These are phyloP conservation scores for Neurospora sp. DNA, from an alignment of 2,329 filamentous ascomycete genomes.

Conservation along the genomic window DNA sequence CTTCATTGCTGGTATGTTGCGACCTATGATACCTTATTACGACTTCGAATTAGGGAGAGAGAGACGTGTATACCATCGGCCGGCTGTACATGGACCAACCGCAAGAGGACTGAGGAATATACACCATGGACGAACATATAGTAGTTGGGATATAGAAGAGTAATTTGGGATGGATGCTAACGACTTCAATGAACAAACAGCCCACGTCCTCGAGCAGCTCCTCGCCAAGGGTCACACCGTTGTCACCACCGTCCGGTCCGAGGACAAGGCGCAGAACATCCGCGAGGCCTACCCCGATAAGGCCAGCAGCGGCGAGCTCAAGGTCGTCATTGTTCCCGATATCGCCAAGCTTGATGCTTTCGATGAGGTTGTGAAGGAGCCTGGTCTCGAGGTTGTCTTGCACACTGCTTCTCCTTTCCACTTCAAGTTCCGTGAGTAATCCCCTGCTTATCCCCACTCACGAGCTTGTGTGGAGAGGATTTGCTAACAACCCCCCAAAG, in stretches of 20 bases:
- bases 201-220: slow-evolving; percentile 46
- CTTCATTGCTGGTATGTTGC: slow-evolving; percentile 38
- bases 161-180: background rate
- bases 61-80: background rate
- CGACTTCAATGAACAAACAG: slow-evolving; percentile 24
- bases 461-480: background rate
- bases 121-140: background rate
- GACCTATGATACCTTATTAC: too few species aligned
- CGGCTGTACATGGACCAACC: background rate
- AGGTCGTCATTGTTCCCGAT: slow-evolving; percentile 59
- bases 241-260: slow-evolving; percentile 45
- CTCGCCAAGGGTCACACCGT: slow-evolving; percentile 40
- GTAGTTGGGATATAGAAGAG: background rate
- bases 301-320: slow-evolving; percentile 30
- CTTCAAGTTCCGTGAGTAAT: slow-evolving; percentile 34
- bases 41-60: background rate
- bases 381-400: slow-evolving; percentile 44
- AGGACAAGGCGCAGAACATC: slow-evolving; percentile 44
- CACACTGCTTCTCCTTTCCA: slow-evolving; percentile 54
- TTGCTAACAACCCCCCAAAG: slow-evolving; percentile 14
- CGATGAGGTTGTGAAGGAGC: slow-evolving; percentile 46
- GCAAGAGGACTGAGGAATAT: background rate
- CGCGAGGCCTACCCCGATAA: slow-evolving; percentile 36
- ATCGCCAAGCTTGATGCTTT: slow-evolving; percentile 68
- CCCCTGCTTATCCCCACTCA: background rate